Conservation (phyloP, 176 grass and related monocot species). For the Bromus sterilis region DNA sequence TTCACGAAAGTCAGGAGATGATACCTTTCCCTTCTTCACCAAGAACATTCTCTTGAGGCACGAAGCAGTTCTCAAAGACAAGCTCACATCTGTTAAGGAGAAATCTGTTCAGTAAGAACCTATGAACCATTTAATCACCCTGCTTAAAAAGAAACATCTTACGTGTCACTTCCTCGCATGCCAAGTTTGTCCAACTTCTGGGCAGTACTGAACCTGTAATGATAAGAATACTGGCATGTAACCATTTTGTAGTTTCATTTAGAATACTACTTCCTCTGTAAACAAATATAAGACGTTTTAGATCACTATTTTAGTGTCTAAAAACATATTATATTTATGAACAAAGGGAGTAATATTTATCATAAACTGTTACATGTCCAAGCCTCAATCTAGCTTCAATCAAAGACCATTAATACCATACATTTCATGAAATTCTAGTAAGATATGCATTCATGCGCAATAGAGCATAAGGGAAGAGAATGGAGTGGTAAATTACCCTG, state of each 20-base stretch:
- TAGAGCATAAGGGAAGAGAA: not conserved
- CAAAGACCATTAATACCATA: not conserved
- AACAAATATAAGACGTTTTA: too few relatives aligned
- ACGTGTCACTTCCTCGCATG: constrained; percentile 97
- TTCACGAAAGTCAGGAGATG: not conserved
- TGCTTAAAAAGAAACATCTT: constrained; percentile 29
- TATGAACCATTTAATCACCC: not conserved
- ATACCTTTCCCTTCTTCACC: constrained; percentile 90
- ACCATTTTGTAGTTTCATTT: not conserved
- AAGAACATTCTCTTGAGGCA: constrained; percentile 82
- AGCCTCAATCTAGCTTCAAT: not conserved
- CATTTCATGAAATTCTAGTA: not conserved
- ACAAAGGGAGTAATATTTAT: too few relatives aligned
- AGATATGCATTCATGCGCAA: not conserved
- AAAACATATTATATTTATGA: too few relatives aligned
- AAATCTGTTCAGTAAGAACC: not conserved
- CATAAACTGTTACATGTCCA: not conserved
- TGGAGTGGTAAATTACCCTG: constrained; percentile 47
- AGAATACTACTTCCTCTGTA: too few relatives aligned
- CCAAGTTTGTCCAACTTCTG: constrained; percentile 98
- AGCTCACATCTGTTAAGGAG: constrained; percentile 74
- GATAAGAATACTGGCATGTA: not conserved
- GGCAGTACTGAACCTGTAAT: constrained; percentile 85
- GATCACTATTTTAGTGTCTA: too few relatives aligned
- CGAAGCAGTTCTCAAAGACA: constrained; percentile 98